Base-by-base conservation (phyloP, 768 basidiomycete species). In the Rhodotorula kratochvilovae region DNA sequence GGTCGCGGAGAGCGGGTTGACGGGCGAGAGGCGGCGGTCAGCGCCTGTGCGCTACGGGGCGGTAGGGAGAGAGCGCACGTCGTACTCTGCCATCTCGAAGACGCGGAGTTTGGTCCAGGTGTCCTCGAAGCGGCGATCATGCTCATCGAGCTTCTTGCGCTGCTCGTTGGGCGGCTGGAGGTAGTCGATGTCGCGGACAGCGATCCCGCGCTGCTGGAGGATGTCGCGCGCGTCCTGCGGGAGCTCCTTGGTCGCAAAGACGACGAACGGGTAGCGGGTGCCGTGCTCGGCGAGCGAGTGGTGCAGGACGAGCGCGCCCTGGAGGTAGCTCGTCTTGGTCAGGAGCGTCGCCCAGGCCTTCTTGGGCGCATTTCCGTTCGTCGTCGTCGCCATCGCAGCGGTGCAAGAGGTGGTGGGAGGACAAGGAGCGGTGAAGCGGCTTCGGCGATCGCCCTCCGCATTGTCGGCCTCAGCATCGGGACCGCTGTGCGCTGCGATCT, bases 231-330 rank as follows among this genome's bases (percentile, higher is more conserved):
- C 85, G 31, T 85, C 82, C 42, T 82, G 69, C 7, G 87, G 82
- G 39, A 92, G 78, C 3, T 82, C 78, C 10, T 86, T 82, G 1
- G 90, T 90, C 48, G 85, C 85, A 87, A 92, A 89, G 48, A 88
- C 89, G 55, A 92, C 83, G 27, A 93, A 83, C n/a, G 89, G 87
- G 80, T 91, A 92, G 70, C 83, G 82, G 25, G 88, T 87, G 25
- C 83, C 80, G 45, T 86, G 85, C 21, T 82, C 67, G 50, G 81
- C 82, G 56, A 90, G 82, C 39, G 86, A 84, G 68, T 86, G 78
- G 68, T 86, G 79, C 27, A 90, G 80, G 27, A 89, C 86, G 55
- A 90, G 82, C 19, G 86, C 81, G 21, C 87, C 88, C 72, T 86
- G 80, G 36, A 88, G 81, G 78, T 89, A 88, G 57, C 79, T 80